Conservation (phyloP, 805 yeast genomes). For the Candida dajiaensis region DNA sequence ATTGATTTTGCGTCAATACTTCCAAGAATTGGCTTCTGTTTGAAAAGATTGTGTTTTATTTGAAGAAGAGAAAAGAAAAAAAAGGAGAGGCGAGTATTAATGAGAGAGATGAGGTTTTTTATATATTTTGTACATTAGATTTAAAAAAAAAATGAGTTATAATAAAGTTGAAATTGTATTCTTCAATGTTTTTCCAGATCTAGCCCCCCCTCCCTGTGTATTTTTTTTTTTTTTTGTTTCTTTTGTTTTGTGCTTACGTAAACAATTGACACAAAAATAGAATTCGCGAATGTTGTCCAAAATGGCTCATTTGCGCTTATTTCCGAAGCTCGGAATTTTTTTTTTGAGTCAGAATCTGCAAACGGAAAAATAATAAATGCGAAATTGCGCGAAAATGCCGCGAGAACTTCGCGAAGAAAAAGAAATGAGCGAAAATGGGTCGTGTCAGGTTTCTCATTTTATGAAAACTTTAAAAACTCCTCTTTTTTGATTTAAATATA, state of each 20-base stretch:
- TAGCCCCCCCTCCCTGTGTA: no score
- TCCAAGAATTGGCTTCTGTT: conserved; percentile 56
- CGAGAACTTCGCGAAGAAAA: no score
- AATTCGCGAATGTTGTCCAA: neutral
- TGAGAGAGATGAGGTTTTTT: neutral
- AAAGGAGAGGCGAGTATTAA: conserved; percentile 4
- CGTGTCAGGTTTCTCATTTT: neutral
- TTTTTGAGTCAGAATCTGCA: neutral
- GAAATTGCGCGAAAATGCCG: neutral
- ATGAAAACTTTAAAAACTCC: neutral
- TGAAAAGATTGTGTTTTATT: conserved; percentile 2
- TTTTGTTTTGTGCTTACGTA: neutral
- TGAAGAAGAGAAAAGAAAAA: neutral
- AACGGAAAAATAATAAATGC: neutral
- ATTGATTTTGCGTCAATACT: conserved; percentile 85
- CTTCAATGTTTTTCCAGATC: no score
- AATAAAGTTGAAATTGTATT: neutral
- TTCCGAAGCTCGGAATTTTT: neutral
- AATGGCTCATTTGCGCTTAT: no score
- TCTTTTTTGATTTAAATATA: neutral
- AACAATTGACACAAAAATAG: neutral
- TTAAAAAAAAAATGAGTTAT: neutral
- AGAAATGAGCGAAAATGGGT: neutral
- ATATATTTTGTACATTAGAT: neutral
- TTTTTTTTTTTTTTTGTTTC: neutral